Conservation (phyloP, 176 grass and related monocot species). For the Paspalum vaginatum region DNA sequence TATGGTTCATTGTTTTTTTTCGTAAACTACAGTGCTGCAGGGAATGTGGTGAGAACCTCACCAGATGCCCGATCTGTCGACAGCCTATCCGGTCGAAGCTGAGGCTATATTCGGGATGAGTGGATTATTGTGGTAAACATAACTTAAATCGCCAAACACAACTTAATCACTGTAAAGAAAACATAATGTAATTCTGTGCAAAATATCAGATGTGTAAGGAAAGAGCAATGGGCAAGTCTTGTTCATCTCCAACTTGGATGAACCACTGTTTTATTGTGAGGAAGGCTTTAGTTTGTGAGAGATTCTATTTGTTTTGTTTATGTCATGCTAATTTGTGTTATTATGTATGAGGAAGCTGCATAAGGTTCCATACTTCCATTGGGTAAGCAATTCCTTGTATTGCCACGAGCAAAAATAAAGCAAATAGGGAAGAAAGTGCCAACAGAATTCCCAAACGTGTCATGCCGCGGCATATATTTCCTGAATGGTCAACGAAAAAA, state of each 20-base stretch:
- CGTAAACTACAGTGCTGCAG: conserved; percentile 68
- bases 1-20: neutral
- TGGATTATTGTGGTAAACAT: neutral
- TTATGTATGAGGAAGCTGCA: neutral
- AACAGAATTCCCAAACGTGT: neutral
- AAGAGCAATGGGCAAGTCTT: neutral
- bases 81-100: conserved; percentile 65
- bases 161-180: neutral
- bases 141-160: neutral
- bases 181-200: neutral
- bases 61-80: conserved; percentile 90
- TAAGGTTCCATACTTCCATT: neutral
- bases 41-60: conserved; percentile 78
- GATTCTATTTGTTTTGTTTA: conserved; percentile 23
- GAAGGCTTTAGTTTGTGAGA: neutral
- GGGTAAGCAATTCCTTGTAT: neutral
- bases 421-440: neutral
- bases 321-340: neutral
- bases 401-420: neutral
- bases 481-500: neutral
- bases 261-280: neutral
- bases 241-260: neutral
- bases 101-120: conserved; percentile 74
- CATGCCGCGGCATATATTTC: neutral
- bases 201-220: neutral